These are phyloP conservation scores for Craspedostauros australis DNA, from an alignment of 108 stramenopile species.

Conservation along the genomic window DNA sequence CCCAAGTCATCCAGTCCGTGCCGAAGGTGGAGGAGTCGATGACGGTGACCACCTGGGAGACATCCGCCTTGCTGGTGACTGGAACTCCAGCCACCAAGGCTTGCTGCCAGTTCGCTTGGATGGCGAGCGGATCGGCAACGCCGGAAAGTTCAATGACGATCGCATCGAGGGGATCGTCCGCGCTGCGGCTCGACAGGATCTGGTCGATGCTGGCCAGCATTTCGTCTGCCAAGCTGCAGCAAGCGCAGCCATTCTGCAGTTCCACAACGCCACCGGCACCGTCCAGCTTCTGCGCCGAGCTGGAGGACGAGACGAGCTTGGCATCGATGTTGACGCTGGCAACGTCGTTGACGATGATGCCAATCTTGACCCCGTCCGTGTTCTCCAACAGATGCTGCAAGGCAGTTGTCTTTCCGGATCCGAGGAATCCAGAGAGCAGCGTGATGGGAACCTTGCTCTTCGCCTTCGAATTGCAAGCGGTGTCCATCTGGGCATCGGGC, in stretches of 20 bases:
- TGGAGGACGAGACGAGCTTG: constrained; percentile 59
- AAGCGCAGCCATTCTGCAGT: constrained; percentile 92
- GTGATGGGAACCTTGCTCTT: constrained; percentile 88
- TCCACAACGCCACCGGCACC: constrained; percentile 52
- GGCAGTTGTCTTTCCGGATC: constrained; percentile 91
- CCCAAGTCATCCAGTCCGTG: constrained; percentile 84
- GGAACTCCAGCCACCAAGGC: constrained; percentile 49
- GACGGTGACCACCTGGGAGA: constrained; percentile 80
- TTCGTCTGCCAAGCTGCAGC: constrained; percentile 91
- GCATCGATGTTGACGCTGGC: constrained; percentile 96
- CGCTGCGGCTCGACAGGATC: constrained; percentile 22
- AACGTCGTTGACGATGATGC: constrained; percentile 96
- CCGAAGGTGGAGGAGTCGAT: constrained; percentile 87
- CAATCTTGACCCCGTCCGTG: constrained; percentile 55
- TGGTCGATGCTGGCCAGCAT: constrained; percentile 48
- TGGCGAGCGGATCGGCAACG: constrained; percentile 88
- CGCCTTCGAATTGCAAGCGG: no score
- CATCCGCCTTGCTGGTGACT: constrained; percentile 50
- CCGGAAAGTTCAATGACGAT: constrained; percentile 92
- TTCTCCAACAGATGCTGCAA: constrained; percentile 85
- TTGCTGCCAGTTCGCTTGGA: constrained; percentile 76
- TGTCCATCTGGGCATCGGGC: no score
- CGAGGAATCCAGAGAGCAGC: constrained; percentile 91
- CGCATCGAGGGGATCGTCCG: constrained; percentile 64
- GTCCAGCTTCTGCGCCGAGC: neutral